These are phyloP conservation scores for Ascochyta rabiei DNA, from an alignment of 2,329 filamentous ascomycete genomes.

Conservation along the genomic window DNA sequence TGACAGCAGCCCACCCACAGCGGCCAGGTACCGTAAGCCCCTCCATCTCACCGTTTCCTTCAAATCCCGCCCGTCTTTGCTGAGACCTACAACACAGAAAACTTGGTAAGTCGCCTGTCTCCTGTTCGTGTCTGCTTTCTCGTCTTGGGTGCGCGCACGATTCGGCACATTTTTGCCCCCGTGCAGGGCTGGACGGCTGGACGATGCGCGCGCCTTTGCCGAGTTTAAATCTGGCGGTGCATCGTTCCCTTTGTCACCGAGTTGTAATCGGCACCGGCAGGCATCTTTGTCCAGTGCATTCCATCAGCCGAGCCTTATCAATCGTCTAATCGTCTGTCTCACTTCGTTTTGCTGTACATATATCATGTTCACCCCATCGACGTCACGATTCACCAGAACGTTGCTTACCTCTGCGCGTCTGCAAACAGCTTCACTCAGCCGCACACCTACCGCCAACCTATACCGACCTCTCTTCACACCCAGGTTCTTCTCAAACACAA, in stretches of 20 bases:
- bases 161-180: constrained; percentile 18
- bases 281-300: constrained; percentile 38
- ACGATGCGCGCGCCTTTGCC: constrained; percentile 31
- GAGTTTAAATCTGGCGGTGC: constrained; percentile 25
- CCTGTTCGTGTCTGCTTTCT: constrained; percentile 7
- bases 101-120: constrained; percentile 34
- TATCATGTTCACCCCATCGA: constrained; percentile 49
- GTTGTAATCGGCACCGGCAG: constrained; percentile 38
- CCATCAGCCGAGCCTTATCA: constrained; percentile 45
- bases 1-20: constrained; percentile 25
- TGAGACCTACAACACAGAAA: constrained; percentile 20
- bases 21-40: constrained; percentile 4
- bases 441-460: constrained; percentile 36
- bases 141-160: constrained; percentile 3
- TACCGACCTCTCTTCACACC: constrained; percentile 44
- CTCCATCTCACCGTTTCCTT: constrained; percentile 8
- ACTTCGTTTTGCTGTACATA: constrained; percentile 34
- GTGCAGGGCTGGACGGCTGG: constrained; percentile 34
- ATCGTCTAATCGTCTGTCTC: constrained; percentile 34
- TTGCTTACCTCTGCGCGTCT: constrained; percentile 51
- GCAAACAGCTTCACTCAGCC: constrained; percentile 41
- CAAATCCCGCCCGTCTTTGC: constrained; percentile 19
- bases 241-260: constrained; percentile 19
- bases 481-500: constrained; percentile 50
- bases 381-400: constrained; percentile 47